Base-by-base conservation (phyloP, 768 basidiomycete species). In the Pleurotus djamor region DNA sequence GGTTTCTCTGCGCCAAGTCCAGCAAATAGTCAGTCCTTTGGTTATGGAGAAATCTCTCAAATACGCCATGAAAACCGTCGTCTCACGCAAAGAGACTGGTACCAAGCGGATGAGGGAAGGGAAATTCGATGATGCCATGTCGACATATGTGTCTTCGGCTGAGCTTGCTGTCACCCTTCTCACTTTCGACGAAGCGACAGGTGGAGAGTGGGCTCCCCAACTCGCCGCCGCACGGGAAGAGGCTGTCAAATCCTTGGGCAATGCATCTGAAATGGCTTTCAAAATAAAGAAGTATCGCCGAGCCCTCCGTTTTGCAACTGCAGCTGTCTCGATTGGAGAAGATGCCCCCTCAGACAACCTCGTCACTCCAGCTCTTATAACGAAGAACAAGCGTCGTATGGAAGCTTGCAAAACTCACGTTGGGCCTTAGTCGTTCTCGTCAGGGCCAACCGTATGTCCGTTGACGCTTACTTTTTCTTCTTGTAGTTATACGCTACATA, bases 261-360 rank as follows among this genome's bases (percentile, higher is more conserved):
- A 75, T 57, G 72, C 72, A 13, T 71, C 74, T 4, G 72, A 75
- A 64, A 74, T 74, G 74, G 68, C 68, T 28, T 57, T 70, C n/a
- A 60, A 65, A 1, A 45, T 59, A 41, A 49, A 57, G 16, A 52
- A 63, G 9, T 67, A 67, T 52, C 59, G 65, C 8, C 59, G 60
- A 34, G 70, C 70, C n/a, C 57, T 71, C 38, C 61, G 58, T 17
- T 71, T 66, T 36, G 73, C 68, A 16, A 58, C 60, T 2, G 66
- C 64, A 6, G 64, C 70, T 4, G 64, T 69, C 17, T 61, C 59
- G 9, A 61, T 59, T 41, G 70, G 56, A 14, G 60, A 68, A 38
- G 55, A 57, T 36, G 54, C 54, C 5, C 41, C 54, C 8, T 50
- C 49, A 33, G 28, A 17, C 17, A 50, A 50, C 21, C 37, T 10